Evolutionary conservation across 495 filamentous ascomycete species (phyloP), one percentile per base, ranked within the genome.

Genomic region (Penicillium daleae): DNA sequence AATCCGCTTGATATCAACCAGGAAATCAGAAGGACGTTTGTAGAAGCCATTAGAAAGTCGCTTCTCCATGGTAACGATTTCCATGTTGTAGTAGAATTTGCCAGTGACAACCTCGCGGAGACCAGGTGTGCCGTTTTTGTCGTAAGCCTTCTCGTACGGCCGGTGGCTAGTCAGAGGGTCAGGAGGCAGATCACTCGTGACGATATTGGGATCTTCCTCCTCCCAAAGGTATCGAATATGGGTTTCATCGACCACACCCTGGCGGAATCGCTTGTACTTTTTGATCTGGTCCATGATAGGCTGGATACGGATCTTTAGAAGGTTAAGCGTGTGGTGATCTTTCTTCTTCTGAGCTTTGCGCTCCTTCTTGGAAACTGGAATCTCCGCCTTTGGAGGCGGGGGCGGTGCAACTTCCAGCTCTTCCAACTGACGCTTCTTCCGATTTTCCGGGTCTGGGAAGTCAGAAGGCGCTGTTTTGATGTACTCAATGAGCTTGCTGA

Each of bases 221-320:
- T 92, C 87, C 66, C 89, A 89, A 8, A 98, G 81, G 69, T 97
- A 96, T 31, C 83, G 77, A 53, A 96, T 91, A 39, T 86, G 78
- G 4, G 76, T 76, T 48, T 91, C 84, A 19, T 91, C 88, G 66
- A 99, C 87, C 33, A 92, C 84, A 4, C 91, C 89, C 29, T 85
- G 85, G 48, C 92, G 84, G 79, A 98, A 97, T 61, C 89, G 89
- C 71, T 89, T 90, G 73, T 95, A 93, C 61, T 85, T 86, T 66
- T 95, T 91, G 61, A 97, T 90, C 75, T 96, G 90, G 63, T 98
- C 94, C 92, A 99, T 96, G 65, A 97, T 89, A 13, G 90, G 90
- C 74, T 97, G 92, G 56, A 99, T 86, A 26, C 89, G 82, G 19
- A 94, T 82, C 76, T 97, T 98, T 57, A 99, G 78, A 57, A 89